Evolutionary conservation across 805 yeast genomes (phyloP).

Genomic region (Cyberlindnera petersonii): DNA sequence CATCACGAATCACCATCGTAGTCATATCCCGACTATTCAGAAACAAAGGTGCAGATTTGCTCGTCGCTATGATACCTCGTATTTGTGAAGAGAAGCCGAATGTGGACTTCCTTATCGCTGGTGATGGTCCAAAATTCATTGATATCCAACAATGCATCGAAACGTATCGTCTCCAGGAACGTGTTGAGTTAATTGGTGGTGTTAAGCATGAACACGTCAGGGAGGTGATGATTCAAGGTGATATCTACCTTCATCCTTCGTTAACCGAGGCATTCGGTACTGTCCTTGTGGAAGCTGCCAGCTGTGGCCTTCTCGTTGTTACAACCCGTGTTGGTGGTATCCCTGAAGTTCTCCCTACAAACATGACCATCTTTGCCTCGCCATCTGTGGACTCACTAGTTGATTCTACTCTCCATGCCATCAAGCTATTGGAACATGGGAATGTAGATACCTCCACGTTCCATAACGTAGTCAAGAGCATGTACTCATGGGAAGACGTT

Average conservation of each 20-base stretch:
- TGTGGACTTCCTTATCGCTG: constrained; percentile 84
- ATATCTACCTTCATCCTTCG: constrained; percentile 89
- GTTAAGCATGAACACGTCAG: constrained; percentile 91
- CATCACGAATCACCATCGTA: constrained; percentile 63
- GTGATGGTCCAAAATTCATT: constrained; percentile 93
- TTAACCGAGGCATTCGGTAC: constrained; percentile 98
- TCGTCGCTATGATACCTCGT: constrained; percentile 79
- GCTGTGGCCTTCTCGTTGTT: constrained; percentile 89
- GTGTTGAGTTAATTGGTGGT: constrained; percentile 82
- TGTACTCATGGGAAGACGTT: constrained; percentile 92
- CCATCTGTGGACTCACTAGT: constrained; percentile 85
- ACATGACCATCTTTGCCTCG: constrained; percentile 88
- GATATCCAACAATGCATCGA: constrained; percentile 96
- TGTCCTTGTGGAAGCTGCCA: constrained; percentile 93
- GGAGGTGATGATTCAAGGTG: constrained; percentile 89
- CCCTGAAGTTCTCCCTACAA: constrained; percentile 89
- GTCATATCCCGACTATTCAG: constrained; percentile 89
- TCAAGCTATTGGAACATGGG: constrained; percentile 50
- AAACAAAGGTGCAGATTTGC: constrained; percentile 92
- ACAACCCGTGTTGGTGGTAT: constrained; percentile 97
- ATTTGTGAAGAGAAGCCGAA: constrained; percentile 61
- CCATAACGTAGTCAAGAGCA: constrained; percentile 68
- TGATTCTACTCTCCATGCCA: constrained; percentile 67
- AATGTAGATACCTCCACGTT: constrained; percentile 68
- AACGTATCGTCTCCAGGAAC: constrained; percentile 74